Base-by-base conservation (phyloP, 495 filamentous ascomycete genomes). In the Parathielavia hyrcaniae region DNA sequence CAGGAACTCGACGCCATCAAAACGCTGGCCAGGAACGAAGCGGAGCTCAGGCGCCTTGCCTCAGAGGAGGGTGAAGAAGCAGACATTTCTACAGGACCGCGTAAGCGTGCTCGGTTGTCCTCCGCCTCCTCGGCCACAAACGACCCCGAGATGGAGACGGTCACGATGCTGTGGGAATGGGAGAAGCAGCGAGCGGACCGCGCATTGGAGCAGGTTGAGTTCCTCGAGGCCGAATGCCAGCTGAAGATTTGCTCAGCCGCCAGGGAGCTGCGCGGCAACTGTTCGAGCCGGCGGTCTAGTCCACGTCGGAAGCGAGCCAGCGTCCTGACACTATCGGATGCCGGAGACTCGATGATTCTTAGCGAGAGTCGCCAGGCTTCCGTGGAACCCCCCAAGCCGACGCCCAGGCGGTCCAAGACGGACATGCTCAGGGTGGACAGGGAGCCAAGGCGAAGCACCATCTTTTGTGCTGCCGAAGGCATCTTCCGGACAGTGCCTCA, bases 181-280 rank as follows among this genome's bases (percentile, higher is more conserved):
- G 88, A 93, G 73, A 83, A 77, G 65, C 81, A 80, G 53, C 74
- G 83, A 44, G 81, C 88, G 46, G 73, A 80, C 35, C 77, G 85
- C 16, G 86, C 88, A 0, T 79, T 90, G 56, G 86, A 88, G 14
- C 82, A 85, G 62, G 73, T 91, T 26, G 80, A 91, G n/a, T 95
- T 90, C 67, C 73, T 96, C 75, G 82, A 87, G 62, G 79, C 87
- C 59, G 89, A 95, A 67, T 95, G 90, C 69, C 79, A 83, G 47
- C 83, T 92, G 56, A 79, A 81, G 55, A 81, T 81, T 67, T 93
- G 88, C 72, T 71, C 83, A 1, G 89, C 85, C 17, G 67, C 59
- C 35, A 72, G 69, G 53, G 38, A 65, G 20, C 59, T 64, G 16
- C 58, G 67, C 2, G 64, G 61, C 13, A 71, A 66, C 58, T 48